phyloP scores from a whole-genome alignment of 495 filamentous ascomycete genomes.

The Penicillium parvum region DNA sequence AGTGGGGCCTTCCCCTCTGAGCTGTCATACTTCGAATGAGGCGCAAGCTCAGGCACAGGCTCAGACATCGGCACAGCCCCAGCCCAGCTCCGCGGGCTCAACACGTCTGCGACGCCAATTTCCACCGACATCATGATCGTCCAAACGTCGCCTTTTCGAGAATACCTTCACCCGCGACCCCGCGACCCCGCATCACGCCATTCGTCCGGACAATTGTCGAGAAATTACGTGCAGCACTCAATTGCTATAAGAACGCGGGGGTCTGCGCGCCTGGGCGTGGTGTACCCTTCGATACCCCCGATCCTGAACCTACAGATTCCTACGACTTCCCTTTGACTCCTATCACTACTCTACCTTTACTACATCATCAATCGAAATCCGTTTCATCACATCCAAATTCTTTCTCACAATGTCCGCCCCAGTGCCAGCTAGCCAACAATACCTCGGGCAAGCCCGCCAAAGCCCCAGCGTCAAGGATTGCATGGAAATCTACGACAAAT shows the following conservation, averaged over 20 bases:
- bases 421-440: conserved; percentile 19
- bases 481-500: conserved; percentile 41
- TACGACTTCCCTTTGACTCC: no score
- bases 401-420: conserved; percentile 22
- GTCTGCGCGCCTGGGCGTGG: background rate
- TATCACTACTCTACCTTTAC: background rate
- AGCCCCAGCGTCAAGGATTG: conserved; percentile 27
- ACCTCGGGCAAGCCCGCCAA: conserved; percentile 24
- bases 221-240: background rate
- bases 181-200: conserved; percentile 29
- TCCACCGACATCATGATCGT: conserved; percentile 30
- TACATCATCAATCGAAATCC: background rate
- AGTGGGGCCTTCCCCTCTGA: no score
- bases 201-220: conserved; percentile 1
- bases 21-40: no score
- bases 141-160: conserved; percentile 9
- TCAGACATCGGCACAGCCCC: no score
- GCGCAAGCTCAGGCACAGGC: no score
- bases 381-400: background rate
- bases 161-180: conserved; percentile 14
- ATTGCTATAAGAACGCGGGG: conserved; percentile 18
- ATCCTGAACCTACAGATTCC: background rate
- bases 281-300: background rate
- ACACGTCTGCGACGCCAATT: no score
- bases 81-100: no score